Conservation (phyloP, 2,329 filamentous ascomycete genomes). For the Esteya vermicola region DNA sequence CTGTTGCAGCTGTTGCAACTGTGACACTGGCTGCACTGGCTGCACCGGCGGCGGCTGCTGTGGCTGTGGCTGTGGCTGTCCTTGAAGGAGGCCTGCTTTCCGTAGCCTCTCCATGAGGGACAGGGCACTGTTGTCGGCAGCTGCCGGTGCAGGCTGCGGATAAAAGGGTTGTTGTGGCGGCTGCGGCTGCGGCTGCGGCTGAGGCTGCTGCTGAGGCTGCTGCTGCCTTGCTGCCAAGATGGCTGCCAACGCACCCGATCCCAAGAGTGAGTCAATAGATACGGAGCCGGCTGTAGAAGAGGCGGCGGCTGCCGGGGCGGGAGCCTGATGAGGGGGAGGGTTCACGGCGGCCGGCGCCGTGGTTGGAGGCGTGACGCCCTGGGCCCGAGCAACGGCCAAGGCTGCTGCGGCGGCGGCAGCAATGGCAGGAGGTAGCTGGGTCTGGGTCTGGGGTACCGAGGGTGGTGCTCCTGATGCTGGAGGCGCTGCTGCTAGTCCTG, state of each 20-base stretch:
- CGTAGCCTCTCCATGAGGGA: constrained; percentile 54
- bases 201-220: constrained; percentile 19
- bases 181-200: constrained; percentile 19
- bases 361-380: constrained; percentile 8
- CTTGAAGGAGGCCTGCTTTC: constrained; percentile 47
- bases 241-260: constrained; percentile 43
- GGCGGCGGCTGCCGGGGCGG: no score
- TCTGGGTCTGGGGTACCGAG: constrained; percentile 2
- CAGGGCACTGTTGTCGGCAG: constrained; percentile 23
- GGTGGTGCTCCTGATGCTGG: constrained; percentile 9
- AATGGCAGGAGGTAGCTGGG: constrained; percentile 14
- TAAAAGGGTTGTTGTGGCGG: neutral
- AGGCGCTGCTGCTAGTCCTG: constrained; percentile 2
- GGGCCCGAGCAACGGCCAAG: constrained; percentile 10
- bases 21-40: no score
- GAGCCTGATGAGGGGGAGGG: constrained; percentile 1
- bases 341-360: constrained; percentile 5
- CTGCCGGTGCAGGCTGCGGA: neutral
- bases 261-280: constrained; percentile 45
- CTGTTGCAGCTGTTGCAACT: constrained; percentile 14
- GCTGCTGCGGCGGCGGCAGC: constrained; percentile 9
- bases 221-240: constrained; percentile 35
- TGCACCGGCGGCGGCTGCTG: neutral
- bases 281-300: constrained; percentile 23
- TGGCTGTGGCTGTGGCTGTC: constrained; percentile 16